phyloP scores from a whole-genome alignment of 2,329 filamentous ascomycete genomes.

The Sporothrix euskadiensis region DNA sequence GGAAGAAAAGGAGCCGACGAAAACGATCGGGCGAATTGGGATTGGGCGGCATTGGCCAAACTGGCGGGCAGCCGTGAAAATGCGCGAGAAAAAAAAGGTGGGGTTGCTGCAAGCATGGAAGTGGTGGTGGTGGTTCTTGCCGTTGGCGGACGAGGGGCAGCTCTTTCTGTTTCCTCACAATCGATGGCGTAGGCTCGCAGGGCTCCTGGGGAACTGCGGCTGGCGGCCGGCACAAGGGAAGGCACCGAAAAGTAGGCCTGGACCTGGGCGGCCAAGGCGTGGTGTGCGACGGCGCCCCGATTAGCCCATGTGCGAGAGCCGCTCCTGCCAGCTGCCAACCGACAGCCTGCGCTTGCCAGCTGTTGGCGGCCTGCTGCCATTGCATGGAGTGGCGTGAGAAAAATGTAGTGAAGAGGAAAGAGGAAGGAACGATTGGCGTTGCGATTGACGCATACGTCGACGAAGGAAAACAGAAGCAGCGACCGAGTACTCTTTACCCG shows the following conservation, averaged over 20 bases:
- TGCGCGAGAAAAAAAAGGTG: slow-evolving; percentile 27
- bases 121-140: not conserved
- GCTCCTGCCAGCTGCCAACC: not conserved
- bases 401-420: not conserved
- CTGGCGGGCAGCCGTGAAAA: slow-evolving; percentile 16
- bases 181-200: slow-evolving; percentile 2
- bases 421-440: slow-evolving; percentile 8
- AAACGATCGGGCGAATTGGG: slow-evolving; percentile 8
- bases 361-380: slow-evolving; percentile 13
- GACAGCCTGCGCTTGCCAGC: slow-evolving; percentile 12
- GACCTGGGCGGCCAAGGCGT: not conserved
- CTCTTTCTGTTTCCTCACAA: not conserved
- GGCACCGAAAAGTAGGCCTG: not conserved
- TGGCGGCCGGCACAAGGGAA: slow-evolving; percentile 19
- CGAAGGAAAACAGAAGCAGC: not conserved
- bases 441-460: not conserved
- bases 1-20: not conserved
- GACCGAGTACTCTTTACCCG: not conserved
- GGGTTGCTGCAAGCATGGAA: slow-evolving; percentile 21
- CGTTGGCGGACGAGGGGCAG: slow-evolving; percentile 10
- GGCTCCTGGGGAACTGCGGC: not conserved
- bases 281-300: not conserved
- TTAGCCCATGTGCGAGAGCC: not conserved
- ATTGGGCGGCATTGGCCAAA: slow-evolving; percentile 8
- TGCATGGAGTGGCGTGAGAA: not conserved